Evolutionary conservation across 23 red algal genomes (phyloP).

Genomic region (Pyropia yezoensis): DNA sequence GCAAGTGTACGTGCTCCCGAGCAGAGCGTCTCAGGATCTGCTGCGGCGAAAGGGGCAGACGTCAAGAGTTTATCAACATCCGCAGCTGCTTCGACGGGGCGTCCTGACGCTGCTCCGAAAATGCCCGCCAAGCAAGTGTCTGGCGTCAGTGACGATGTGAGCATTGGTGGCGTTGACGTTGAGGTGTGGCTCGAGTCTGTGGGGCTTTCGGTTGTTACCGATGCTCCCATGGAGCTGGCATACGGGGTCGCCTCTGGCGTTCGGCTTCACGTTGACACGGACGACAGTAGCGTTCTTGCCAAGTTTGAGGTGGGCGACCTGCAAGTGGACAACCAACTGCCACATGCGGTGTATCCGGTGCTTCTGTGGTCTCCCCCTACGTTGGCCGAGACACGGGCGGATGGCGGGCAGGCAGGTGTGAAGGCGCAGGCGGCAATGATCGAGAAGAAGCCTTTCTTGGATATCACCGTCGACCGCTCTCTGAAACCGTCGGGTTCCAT

Average conservation of each 20-base stretch:
- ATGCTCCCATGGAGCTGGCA: slow-evolving; percentile 49
- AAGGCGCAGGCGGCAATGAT: background rate
- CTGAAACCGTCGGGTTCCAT: background rate
- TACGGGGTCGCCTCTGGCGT: slow-evolving; percentile 37
- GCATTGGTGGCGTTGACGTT: slow-evolving; percentile 19
- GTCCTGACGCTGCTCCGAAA: too few species aligned
- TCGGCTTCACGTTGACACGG: slow-evolving; percentile 34
- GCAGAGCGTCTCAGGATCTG: too few species aligned
- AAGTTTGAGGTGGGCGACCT: slow-evolving; percentile 37
- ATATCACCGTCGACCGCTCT: background rate
- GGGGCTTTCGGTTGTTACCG: slow-evolving; percentile 59
- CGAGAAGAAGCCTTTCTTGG: too few species aligned
- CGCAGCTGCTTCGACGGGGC: too few species aligned
- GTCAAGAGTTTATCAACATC: too few species aligned
- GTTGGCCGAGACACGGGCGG: background rate
- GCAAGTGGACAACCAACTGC: slow-evolving; percentile 85
- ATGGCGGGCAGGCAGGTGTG: background rate
- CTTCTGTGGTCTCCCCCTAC: slow-evolving; percentile 37
- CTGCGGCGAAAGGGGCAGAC: too few species aligned
- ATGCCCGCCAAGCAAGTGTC: too few species aligned
- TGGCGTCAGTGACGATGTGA: too few species aligned
- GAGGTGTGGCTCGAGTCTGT: slow-evolving; percentile 51
- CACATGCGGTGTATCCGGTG: slow-evolving; percentile 54
- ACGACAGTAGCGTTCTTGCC: slow-evolving; percentile 6
- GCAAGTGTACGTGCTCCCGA: too few species aligned